Base-by-base conservation (phyloP, 2,329 filamentous ascomycete species). In the Aspergillus versicolor region DNA sequence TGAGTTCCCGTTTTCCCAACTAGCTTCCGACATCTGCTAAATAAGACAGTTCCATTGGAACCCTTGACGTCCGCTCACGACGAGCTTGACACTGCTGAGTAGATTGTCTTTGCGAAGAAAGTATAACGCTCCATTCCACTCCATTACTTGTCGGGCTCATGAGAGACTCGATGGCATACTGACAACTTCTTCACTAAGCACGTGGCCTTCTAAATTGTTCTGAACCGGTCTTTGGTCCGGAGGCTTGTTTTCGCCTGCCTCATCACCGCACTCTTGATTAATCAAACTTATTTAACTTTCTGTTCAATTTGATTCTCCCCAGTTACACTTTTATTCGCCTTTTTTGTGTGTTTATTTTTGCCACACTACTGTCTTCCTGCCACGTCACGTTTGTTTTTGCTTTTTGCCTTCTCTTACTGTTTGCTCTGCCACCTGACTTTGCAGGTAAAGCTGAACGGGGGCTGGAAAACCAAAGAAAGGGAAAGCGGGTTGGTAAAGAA, bases 31-130 rank as follows among this genome's bases (percentile, higher is more conserved):
- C 37, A 34, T 48, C 48, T 32, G 40, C 53, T 68, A 22, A 68
- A 62, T 61, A 63, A 54, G 62, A 54, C 66, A 77, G 78, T 76
- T 66, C 74, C 84, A 72, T 79, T 88, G 68, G 91, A 95, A 65
- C 91, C 90, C 68, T 89, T 91, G 65, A 86, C 90, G 62, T 88
- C 90, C 62, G 88, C 87, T 67, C 91, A 96, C 71, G 94, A 99
- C 75, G 94, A 99, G 72, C 85, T 97, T 73, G 94, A 99, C 75
- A 92, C 94, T 71, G 93, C 92, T 70, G 94, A 97, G 79, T 87
- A 81, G 74, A 71, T 73, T 63, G 53, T 61, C 57, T 66, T 63
- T 58, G 62, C 60, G 48, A 50, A 49, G 45, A 42, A 58, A 52
- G 51, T 40, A 55, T 51, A 42, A 48, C 24, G 41, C 40, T 19